Evolutionary conservation across 2,329 filamentous ascomycete genomes (phyloP).

Genomic region (Paracoccidioides brasiliensis): DNA sequence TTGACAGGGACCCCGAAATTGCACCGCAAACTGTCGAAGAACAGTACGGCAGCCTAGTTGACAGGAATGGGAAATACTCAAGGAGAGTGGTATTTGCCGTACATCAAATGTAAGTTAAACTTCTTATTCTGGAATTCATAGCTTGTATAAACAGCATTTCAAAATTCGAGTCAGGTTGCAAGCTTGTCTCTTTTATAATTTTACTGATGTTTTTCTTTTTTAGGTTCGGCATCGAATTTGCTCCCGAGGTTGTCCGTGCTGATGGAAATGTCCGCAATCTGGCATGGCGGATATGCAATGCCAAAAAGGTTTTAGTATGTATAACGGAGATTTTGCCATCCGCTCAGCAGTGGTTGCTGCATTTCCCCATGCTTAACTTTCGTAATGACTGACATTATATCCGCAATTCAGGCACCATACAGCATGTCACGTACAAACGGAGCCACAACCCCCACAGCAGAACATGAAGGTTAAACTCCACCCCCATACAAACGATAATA

Average conservation of each 20-base stretch:
- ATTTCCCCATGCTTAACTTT: conserved; percentile 1
- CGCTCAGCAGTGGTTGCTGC: not conserved
- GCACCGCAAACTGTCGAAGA: conserved; percentile 70
- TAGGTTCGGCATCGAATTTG: conserved; percentile 84
- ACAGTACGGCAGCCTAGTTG: conserved; percentile 70
- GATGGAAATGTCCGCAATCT: conserved; percentile 84
- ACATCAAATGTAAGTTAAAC: conserved; percentile 62
- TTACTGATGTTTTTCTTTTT: conserved; percentile 6
- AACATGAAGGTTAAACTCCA: not conserved
- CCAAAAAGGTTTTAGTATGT: conserved; percentile 83
- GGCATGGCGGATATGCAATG: conserved; percentile 89
- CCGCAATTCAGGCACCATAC: conserved; percentile 48
- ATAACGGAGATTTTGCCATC: not conserved
- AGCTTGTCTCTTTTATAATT: not conserved
- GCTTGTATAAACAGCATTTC: not conserved
- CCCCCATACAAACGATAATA: not conserved
- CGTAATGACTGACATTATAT: not conserved
- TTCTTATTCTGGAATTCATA: not conserved
- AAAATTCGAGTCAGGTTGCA: not conserved
- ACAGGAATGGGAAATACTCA: conserved; percentile 78
- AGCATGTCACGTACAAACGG: conserved; percentile 56
- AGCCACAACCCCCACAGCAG: conserved; percentile 43
- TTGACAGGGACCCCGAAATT: conserved; percentile 83
- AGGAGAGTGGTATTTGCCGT: conserved; percentile 87
- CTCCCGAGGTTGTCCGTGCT: conserved; percentile 78